phyloP scores from a whole-genome alignment of 83 land plant genomes.

The Thuja plicata region DNA sequence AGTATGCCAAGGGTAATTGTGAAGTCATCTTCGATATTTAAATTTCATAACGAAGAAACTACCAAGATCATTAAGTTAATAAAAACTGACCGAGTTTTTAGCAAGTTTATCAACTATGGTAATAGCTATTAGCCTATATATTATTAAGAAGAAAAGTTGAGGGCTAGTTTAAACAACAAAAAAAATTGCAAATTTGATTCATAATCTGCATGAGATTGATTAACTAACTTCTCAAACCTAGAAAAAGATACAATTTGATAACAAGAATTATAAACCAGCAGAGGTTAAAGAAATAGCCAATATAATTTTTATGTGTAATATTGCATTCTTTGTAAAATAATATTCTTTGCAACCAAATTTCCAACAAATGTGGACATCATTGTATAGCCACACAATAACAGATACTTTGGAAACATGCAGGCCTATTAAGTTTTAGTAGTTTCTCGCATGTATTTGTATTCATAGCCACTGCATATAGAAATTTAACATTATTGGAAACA shows the following conservation, averaged over 20 bases:
- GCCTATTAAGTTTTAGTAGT: not conserved
- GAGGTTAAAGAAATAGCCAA: not conserved
- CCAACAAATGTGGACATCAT: not conserved
- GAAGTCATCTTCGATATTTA: too few species aligned
- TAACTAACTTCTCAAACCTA: not conserved
- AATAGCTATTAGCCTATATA: not conserved
- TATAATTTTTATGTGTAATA: not conserved
- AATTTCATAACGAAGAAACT: too few species aligned
- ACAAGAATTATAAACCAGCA: not conserved
- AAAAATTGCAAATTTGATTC: not conserved
- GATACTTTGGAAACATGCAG: not conserved
- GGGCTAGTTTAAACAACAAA: not conserved
- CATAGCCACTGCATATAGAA: not conserved
- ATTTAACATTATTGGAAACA: not conserved
- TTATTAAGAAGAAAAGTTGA: not conserved
- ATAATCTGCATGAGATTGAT: not conserved
- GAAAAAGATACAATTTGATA: not conserved
- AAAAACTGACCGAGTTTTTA: too few species aligned
- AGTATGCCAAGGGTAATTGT: too few species aligned
- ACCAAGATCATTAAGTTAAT: too few species aligned
- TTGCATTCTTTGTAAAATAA: not conserved
- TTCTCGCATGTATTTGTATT: not conserved
- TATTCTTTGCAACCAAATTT: not conserved
- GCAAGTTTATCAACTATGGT: too few species aligned
- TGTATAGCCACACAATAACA: not conserved